A percentile compares a stretch with the other conserved stretches of the same genome.
Conservation (phyloP, 2,329 filamentous ascomycete genomes). For the Ceratocystis albifundus region DNA sequence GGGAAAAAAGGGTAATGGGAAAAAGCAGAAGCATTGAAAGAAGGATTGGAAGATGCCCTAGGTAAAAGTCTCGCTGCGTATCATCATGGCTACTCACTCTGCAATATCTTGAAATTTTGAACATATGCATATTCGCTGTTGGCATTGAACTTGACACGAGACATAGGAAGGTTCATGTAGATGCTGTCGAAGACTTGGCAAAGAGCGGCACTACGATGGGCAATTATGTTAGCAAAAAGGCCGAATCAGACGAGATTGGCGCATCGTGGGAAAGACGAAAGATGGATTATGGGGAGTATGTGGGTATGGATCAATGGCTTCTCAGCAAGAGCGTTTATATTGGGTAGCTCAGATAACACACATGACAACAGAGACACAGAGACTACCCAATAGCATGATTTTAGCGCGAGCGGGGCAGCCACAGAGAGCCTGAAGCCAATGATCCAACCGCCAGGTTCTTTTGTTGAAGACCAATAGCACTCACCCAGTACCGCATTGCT, state of each 20-base stretch:
- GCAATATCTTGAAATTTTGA: slow-evolving; percentile 95
- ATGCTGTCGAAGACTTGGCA: slow-evolving; percentile 99
- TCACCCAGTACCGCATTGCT: slow-evolving; percentile 98
- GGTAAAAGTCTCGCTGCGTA: slow-evolving; percentile 5
- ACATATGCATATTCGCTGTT: slow-evolving; percentile 95
- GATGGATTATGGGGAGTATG: not conserved
- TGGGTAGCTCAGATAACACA: not conserved
- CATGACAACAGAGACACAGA: not conserved
- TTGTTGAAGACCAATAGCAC: slow-evolving; percentile 26
- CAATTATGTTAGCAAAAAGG: slow-evolving; percentile 12
- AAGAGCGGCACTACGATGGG: slow-evolving; percentile 63
- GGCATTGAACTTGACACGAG: slow-evolving; percentile 94
- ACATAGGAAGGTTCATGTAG: slow-evolving; percentile 90
- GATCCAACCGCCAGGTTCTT: not conserved
- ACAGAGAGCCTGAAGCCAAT: not conserved
- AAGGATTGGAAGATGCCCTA: not conserved
- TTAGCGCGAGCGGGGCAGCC: not conserved
- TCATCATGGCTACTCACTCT: slow-evolving; percentile 53
- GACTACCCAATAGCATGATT: not conserved
- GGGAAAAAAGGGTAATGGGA: not conserved
- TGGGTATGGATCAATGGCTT: not conserved
- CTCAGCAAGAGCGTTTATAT: not conserved
- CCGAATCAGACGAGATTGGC: not conserved
- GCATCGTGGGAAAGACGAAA: not conserved
- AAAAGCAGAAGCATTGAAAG: not conserved